phyloP scores from a whole-genome alignment of 2,329 filamentous ascomycete species.

The Penicillium olsonii region DNA sequence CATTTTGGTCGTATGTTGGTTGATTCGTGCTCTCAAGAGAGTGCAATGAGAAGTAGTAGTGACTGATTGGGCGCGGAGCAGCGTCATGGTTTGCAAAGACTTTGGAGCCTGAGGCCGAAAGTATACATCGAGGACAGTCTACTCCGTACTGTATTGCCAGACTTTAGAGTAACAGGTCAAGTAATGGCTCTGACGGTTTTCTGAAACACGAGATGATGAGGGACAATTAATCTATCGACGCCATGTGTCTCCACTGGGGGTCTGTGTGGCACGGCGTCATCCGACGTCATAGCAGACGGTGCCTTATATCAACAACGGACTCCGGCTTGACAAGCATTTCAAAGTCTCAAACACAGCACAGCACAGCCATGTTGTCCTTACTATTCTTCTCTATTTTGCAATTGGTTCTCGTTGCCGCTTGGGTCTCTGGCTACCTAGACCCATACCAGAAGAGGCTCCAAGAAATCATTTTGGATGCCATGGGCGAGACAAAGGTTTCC shows the following conservation, averaged over 20 bases:
- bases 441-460: conserved; percentile 31
- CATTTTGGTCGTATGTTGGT: too few species aligned
- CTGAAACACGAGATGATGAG: background rate
- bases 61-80: too few species aligned
- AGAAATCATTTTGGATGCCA: conserved; percentile 29
- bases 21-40: too few species aligned
- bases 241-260: background rate
- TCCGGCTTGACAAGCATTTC: background rate
- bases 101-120: too few species aligned
- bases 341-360: background rate
- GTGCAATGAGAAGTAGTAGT: too few species aligned
- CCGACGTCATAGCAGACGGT: conserved; percentile 24
- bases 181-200: too few species aligned
- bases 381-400: conserved; percentile 19
- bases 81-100: too few species aligned
- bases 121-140: too few species aligned
- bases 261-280: conserved; percentile 17
- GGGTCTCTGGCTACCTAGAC: conserved; percentile 33
- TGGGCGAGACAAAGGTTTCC: conserved; percentile 33
- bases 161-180: too few species aligned
- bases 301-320: conserved; percentile 3
- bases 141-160: too few species aligned
- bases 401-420: conserved; percentile 22
- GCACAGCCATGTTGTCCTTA: conserved; percentile 19
- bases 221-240: conserved; percentile 1